A percentile compares a stretch with the other conserved stretches of the same genome.
phyloP scores from a whole-genome alignment of 2,329 filamentous ascomycete genomes.

The Fusarium sp. region DNA sequence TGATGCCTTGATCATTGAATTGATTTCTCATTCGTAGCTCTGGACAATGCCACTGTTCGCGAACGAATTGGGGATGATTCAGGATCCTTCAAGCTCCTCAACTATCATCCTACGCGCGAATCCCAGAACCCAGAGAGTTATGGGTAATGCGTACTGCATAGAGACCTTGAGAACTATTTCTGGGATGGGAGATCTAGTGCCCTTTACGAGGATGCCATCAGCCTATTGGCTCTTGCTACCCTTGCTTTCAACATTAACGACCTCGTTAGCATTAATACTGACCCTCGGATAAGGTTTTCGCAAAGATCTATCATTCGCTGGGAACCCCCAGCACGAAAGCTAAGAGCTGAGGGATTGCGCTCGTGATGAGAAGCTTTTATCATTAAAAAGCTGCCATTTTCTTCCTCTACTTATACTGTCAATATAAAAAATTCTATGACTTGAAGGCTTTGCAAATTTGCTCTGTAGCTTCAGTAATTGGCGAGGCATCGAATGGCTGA shows the following conservation, averaged over 20 bases:
- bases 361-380: neutral
- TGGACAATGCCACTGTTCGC: neutral
- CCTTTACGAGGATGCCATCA: too few relatives aligned
- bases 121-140: neutral
- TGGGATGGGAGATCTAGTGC: neutral
- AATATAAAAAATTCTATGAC: accelerated
- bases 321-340: neutral
- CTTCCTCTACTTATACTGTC: neutral
- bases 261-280: neutral
- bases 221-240: neutral
- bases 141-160: neutral
- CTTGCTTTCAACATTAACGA: neutral
- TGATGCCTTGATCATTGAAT: neutral
- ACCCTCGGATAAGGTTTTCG: neutral
- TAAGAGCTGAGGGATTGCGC: neutral
- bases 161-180: neutral
- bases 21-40: neutral
- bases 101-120: neutral
- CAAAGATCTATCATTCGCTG: too few relatives aligned
- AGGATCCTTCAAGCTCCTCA: neutral
- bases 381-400: too few relatives aligned
- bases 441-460: neutral
- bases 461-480: neutral
- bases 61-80: neutral
- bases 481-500: neutral